Evolutionary conservation across 306 rosid species (phyloP), one percentile per base, ranked within the genome.

Genomic region (Cercis canadensis): DNA sequence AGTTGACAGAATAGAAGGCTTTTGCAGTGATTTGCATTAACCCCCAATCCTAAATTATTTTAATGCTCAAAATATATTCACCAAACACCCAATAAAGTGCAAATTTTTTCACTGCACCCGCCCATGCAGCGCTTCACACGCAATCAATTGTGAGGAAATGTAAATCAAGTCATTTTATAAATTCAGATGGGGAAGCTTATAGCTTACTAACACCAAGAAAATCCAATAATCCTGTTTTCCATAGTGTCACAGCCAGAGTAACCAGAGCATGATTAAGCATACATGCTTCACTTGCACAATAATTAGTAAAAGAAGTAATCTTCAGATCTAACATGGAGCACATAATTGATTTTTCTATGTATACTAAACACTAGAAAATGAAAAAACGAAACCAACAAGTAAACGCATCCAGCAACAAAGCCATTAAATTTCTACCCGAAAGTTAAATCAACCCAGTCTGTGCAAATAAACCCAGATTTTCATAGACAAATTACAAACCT

Each of bases 401-500:
- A 8, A 50, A 32, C 4, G 43, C 58, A 65, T 52, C 19, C 13
- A 39, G 6, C 29, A 12, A 24, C 8, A 70, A 57, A 24, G 2
- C 8, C 40, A 21, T 2, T 31, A 6, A 7, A 61, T 43, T 21
- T 41, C 46, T 31, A 47, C 11, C 31, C 43, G 16, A 31, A 32
- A 65, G 2, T 44, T 45, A 14, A 47, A 12, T 32, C 4, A 17
- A 37, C 10, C 43, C 1, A 37, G 10, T 1, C 43, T 37, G 18
- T 2, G 19, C 8, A 36, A 11, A 51, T 13, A 54, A 73, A 24
- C 34, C 4, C 47, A 46, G 7, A 45, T 33, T 10, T 45, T 16
- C 7, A 32, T 12, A 59, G 16, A 46, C 8, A 62, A 69, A 24
- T 43, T 9, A 43, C 21, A 5, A 36, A 95, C 99, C 97, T 80